Conservation (phyloP, 306 rosid genomes). For the Castanospermum australe region DNA sequence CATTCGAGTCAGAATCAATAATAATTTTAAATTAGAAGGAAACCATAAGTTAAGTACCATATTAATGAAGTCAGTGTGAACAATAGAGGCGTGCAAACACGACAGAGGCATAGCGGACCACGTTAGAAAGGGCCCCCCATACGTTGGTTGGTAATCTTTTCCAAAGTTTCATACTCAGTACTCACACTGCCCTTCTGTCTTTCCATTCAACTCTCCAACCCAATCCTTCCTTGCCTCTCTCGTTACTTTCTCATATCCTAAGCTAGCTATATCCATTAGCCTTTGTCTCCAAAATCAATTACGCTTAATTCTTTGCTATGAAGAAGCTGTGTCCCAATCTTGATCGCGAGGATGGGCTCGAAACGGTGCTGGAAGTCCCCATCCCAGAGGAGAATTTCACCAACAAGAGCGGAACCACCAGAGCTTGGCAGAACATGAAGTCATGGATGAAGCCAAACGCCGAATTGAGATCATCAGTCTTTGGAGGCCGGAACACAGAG, state of each 20-base stretch:
- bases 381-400: conserved; percentile 78
- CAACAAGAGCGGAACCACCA: conserved; percentile 40
- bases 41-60: neutral
- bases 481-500: conserved; percentile 71
- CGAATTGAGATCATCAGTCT: conserved; percentile 41
- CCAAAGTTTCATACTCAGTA: conserved; percentile 21
- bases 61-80: conserved; percentile 30
- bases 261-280: neutral
- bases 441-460: conserved; percentile 64
- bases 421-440: conserved; percentile 82
- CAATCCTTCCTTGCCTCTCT: conserved; percentile 2
- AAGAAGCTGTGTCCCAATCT: conserved; percentile 89
- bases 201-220: conserved; percentile 27
- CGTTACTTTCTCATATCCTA: conserved; percentile 9
- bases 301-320: conserved; percentile 35
- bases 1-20: conserved; percentile 3
- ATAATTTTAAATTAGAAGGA: conserved; percentile 8
- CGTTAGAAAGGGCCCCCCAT: conserved; percentile 49
- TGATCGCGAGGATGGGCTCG: conserved; percentile 88
- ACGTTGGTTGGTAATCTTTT: conserved; percentile 54
- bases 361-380: conserved; percentile 96
- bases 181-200: conserved; percentile 16
- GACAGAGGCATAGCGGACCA: conserved; percentile 69
- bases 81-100: conserved; percentile 88
- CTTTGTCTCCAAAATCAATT: neutral